A percentile compares a stretch with the other conserved stretches of the same genome.
phyloP scores from a whole-genome alignment of 2,329 filamentous ascomycete species.

The Atkinsonella texensis region DNA sequence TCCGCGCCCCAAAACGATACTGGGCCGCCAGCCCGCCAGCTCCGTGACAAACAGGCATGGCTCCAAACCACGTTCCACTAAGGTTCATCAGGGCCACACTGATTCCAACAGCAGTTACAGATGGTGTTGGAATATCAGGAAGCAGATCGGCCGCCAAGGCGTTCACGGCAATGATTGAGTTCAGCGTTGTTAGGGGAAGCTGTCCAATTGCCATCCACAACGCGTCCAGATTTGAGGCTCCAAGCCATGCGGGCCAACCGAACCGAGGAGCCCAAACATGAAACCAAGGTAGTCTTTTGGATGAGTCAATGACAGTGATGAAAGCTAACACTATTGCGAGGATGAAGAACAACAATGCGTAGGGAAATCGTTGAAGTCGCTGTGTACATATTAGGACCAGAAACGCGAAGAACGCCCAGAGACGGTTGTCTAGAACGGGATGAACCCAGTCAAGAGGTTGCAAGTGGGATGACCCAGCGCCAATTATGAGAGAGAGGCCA shows the following conservation, averaged over 20 bases:
- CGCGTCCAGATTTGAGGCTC: slow-evolving; percentile 18
- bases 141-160: slow-evolving; percentile 69
- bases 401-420: slow-evolving; percentile 68
- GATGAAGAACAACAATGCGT: slow-evolving; percentile 61
- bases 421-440: slow-evolving; percentile 62
- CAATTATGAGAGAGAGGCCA: slow-evolving; percentile 69
- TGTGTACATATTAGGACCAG: slow-evolving; percentile 57
- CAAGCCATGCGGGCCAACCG: slow-evolving; percentile 22
- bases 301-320: slow-evolving; percentile 21
- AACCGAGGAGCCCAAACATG: slow-evolving; percentile 48
- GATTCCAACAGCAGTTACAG: slow-evolving; percentile 64
- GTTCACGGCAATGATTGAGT: slow-evolving; percentile 80
- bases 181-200: slow-evolving; percentile 80
- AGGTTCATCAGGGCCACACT: slow-evolving; percentile 81
- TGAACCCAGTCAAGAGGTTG: slow-evolving; percentile 55
- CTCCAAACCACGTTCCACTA: slow-evolving; percentile 77
- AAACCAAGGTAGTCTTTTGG: slow-evolving; percentile 35
- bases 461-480: slow-evolving; percentile 59
- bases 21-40: slow-evolving; percentile 85
- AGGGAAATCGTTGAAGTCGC: slow-evolving; percentile 56
- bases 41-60: slow-evolving; percentile 92
- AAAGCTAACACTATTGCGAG: slow-evolving; percentile 56
- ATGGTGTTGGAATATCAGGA: slow-evolving; percentile 53
- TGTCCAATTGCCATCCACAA: slow-evolving; percentile 64
- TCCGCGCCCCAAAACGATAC: slow-evolving; percentile 81